phyloP scores from a whole-genome alignment of 352 stramenopile species.

The Phytophthora idaei region DNA sequence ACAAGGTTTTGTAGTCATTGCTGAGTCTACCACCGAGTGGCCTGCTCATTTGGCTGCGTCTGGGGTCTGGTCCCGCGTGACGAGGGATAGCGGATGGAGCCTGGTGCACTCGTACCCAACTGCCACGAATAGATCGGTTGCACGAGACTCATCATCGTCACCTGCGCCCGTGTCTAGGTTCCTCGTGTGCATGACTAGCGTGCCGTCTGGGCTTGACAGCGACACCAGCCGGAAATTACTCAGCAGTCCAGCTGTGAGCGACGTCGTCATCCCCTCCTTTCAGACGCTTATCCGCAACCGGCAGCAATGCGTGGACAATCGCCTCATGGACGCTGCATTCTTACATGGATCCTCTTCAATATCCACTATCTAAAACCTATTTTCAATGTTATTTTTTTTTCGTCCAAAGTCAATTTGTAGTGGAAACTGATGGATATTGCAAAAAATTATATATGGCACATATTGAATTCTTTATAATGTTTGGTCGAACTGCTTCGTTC shows the following conservation, averaged over 20 bases:
- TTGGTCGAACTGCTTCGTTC: conserved; percentile 21
- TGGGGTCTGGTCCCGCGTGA: conserved; percentile 23
- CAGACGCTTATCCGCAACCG: conserved; percentile 24
- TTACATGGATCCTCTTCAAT: background rate
- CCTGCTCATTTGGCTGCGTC: conserved; percentile 25
- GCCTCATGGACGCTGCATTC: conserved; percentile 24
- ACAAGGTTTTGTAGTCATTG: conserved; percentile 23
- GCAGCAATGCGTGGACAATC: conserved; percentile 32
- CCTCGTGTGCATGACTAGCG: conserved; percentile 17
- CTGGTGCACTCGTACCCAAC: conserved; percentile 20
- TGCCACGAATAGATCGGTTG: conserved; percentile 5
- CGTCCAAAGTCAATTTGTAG: no score
- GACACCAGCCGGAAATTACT: conserved; percentile 22
- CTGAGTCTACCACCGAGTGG: conserved; percentile 31
- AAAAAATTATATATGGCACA: conserved; percentile 37
- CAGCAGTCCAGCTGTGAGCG: conserved; percentile 23
- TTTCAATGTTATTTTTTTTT: background rate
- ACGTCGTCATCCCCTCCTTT: conserved; percentile 30
- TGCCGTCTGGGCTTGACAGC: conserved; percentile 19
- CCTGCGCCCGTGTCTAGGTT: conserved; percentile 24
- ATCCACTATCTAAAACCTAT: conserved; percentile 15
- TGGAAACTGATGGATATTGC: background rate
- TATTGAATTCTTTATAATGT: conserved; percentile 31
- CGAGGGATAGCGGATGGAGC: conserved; percentile 25
- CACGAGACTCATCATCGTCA: conserved; percentile 9